phyloP scores from a whole-genome alignment of 2,329 filamentous ascomycete genomes.

The Clarireedia hainanense region DNA sequence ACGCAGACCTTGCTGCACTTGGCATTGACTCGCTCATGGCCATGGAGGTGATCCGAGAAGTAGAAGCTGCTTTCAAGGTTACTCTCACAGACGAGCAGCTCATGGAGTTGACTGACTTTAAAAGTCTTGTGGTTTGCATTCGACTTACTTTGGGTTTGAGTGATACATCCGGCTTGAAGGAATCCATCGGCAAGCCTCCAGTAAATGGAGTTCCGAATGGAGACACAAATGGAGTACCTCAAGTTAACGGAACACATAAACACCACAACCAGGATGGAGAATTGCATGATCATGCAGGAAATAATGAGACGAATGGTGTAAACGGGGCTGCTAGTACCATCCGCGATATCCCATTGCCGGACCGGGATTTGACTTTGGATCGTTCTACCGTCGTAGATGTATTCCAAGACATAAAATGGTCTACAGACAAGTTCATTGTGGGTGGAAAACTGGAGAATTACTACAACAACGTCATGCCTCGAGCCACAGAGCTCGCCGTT shows the following conservation, averaged over 20 bases:
- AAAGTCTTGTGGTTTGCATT: constrained; percentile 26
- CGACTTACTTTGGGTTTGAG: background rate
- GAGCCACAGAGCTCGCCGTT: constrained; percentile 25
- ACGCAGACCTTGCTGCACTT: constrained; percentile 34
- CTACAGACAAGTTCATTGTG: constrained; percentile 13
- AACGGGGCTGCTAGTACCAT: background rate
- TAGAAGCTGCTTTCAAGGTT: constrained; percentile 33
- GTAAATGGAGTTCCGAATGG: background rate
- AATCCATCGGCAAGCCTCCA: background rate
- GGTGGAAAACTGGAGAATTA: constrained; percentile 18
- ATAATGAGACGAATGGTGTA: background rate
- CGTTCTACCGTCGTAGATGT: constrained; percentile 8
- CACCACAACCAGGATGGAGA: too few species aligned
- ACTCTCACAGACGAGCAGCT: constrained; percentile 24
- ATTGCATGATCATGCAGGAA: too few species aligned
- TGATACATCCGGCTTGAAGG: background rate
- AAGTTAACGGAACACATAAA: too few species aligned
- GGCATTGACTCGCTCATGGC: constrained; percentile 44
- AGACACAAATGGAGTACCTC: background rate
- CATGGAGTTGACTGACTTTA: constrained; percentile 28
- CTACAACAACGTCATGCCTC: constrained; percentile 22
- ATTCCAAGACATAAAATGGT: constrained; percentile 10
- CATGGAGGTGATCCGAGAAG: constrained; percentile 39
- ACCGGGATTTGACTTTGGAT: background rate
- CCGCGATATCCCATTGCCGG: too few species aligned